phyloP scores from a whole-genome alignment of 305 asterid genomes.

The Solanum hybrid region DNA sequence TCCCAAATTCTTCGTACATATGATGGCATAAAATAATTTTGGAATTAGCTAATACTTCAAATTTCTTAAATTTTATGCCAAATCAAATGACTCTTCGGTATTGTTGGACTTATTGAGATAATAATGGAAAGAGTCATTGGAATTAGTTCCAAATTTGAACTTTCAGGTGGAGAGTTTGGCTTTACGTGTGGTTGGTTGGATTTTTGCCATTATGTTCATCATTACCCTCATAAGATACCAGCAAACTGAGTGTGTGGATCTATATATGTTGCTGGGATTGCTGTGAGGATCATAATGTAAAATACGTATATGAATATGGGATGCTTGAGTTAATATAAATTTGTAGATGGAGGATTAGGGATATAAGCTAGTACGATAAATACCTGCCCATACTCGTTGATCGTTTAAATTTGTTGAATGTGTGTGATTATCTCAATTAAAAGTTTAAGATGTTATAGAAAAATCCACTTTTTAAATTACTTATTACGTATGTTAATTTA shows the following conservation, averaged over 20 bases:
- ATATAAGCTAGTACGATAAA: neutral
- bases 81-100: neutral
- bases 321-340: neutral
- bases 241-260: neutral
- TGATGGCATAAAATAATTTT: neutral
- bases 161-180: neutral
- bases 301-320: neutral
- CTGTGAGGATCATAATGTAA: neutral
- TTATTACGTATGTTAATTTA: neutral
- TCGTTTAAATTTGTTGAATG: neutral
- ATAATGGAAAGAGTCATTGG: neutral
- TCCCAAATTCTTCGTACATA: neutral
- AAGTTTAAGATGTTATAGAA: neutral
- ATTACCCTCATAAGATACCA: neutral
- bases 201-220: neutral
- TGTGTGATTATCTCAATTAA: neutral
- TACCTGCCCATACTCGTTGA: neutral
- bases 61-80: too few species aligned
- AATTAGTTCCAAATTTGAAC: neutral
- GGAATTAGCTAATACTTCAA: neutral
- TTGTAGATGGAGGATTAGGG: neutral
- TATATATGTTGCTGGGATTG: neutral
- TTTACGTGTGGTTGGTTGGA: neutral
- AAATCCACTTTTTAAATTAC: neutral
- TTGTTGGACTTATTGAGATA: neutral